Evolutionary conservation across 345 rosid species (phyloP).

Genomic region (Eucalyptus cloeziana): DNA sequence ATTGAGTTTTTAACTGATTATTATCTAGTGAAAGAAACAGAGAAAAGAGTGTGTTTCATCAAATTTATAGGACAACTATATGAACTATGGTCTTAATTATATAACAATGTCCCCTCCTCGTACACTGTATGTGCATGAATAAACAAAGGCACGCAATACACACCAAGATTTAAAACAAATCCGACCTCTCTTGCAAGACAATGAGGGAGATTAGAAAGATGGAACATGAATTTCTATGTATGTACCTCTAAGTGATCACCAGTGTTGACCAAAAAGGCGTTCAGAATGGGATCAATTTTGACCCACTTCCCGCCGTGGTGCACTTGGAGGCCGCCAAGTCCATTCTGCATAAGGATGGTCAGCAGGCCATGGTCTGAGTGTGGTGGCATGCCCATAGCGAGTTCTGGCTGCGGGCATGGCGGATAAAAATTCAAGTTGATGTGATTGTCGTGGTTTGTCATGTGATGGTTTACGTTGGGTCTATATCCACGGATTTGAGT

Average conservation of each 20-base stretch:
- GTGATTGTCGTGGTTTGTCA: too few species aligned
- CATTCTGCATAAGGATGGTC: conserved; percentile 30
- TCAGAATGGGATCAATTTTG: conserved; percentile 7
- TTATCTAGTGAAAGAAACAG: background rate
- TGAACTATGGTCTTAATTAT: background rate
- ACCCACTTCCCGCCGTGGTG: conserved; percentile 37
- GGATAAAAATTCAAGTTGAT: conserved; percentile 23
- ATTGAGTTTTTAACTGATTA: background rate
- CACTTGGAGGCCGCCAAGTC: conserved; percentile 32
- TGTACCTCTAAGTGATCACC: conserved; percentile 46
- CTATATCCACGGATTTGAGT: too few species aligned
- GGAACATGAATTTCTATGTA: background rate
- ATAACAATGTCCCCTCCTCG: background rate
- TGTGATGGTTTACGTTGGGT: too few species aligned
- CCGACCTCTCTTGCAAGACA: background rate
- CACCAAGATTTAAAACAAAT: background rate
- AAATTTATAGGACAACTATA: background rate
- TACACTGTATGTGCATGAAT: background rate
- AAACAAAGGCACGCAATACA: background rate
- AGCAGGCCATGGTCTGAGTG: conserved; percentile 54
- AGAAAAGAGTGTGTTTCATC: background rate
- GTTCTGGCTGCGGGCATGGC: conserved; percentile 48
- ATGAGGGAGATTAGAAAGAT: background rate
- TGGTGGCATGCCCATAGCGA: conserved; percentile 44
- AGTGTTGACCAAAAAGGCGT: conserved; percentile 33